Evolutionary conservation across 352 stramenopile species (phyloP), one percentile per base, ranked within the genome.

Genomic region (Ochromonadaceae sp.): DNA sequence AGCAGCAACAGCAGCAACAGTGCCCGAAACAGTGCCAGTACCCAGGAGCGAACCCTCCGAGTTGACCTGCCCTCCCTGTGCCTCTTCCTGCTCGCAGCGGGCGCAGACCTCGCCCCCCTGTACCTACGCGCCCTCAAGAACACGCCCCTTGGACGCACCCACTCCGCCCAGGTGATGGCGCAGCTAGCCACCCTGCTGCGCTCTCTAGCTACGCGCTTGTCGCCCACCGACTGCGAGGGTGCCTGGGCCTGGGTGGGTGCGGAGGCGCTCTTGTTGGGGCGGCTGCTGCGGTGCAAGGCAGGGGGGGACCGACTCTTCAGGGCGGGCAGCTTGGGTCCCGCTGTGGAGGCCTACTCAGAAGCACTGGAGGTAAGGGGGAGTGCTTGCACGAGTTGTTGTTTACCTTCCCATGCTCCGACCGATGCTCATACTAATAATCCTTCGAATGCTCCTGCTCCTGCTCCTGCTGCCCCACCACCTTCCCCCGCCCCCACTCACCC

Each of bases 71-170:
- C 31, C 41, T 12, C 38, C 5, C 30, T 63, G 12, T 50, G 55
- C 22, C 4, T 63, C n/a, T n/a, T n/a, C n/a, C n/a, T n/a, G n/a
- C n/a, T n/a, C n/a, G n/a, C n/a, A n/a, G n/a, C n/a, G 4, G 55
- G 55, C 31, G 14, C 1, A 25, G 20, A 30, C 2, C 20, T 63
- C 17, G 4, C 55, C 15, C 17, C 28, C 22, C 15, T 12, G 9
- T 63, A 63, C 39, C 30, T 63, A 52, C 9, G 20, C 35, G 5
- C 20, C n/a, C 22, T 63, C 17, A 63, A 63, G 22, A 63, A 63
- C 22, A 5, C 22, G 2, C 5, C 5, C 17, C 40, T 50, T 31
- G 12, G 2, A 9, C 20, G 40, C 17, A 52, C 22, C 39, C 7
- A 7, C 30, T 52, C 5, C 7, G 38, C 36, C 28, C 26, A 52